Conservation (phyloP, 148 eudicot species). For the Chenopodium formosanum region DNA sequence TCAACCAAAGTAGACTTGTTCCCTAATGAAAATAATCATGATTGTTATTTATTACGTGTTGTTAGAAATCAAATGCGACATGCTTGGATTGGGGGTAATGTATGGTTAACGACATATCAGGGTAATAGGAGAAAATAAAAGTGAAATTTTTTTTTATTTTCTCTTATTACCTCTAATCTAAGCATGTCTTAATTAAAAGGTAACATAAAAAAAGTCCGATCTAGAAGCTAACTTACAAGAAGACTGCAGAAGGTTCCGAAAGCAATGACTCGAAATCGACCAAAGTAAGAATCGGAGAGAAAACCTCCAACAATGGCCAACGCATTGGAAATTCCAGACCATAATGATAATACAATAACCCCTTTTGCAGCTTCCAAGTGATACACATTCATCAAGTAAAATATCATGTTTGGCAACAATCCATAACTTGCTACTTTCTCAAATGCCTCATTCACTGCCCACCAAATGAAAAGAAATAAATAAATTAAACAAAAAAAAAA, state of each 20-base stretch:
- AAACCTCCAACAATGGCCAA: constrained; percentile 28
- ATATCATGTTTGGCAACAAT: constrained; percentile 28
- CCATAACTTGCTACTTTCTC: constrained; percentile 31
- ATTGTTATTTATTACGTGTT: too few species aligned
- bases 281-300: constrained; percentile 33
- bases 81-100: too few species aligned
- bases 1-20: constrained; percentile 37
- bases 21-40: constrained; percentile 28
- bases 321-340: constrained; percentile 25
- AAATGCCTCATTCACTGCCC: constrained; percentile 35
- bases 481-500: too few species aligned
- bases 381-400: constrained; percentile 31
- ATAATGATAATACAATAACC: constrained; percentile 17
- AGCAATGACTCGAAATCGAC: constrained; percentile 34
- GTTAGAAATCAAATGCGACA: not conserved
- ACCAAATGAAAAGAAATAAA: not conserved
- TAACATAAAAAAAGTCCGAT: not conserved
- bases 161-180: too few species aligned
- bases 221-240: constrained; percentile 22
- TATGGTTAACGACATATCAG: too few species aligned
- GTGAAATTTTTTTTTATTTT: too few species aligned
- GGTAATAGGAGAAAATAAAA: too few species aligned
- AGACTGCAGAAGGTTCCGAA: constrained; percentile 27
- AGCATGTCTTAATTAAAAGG: not conserved
- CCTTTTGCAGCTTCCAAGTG: constrained; percentile 29